Percentiles rank a stretch among this genome's conserved stretches.
These are phyloP conservation scores for Ochetophila trinervis DNA, from an alignment of 306 rosid species.

Conservation along the genomic window DNA sequence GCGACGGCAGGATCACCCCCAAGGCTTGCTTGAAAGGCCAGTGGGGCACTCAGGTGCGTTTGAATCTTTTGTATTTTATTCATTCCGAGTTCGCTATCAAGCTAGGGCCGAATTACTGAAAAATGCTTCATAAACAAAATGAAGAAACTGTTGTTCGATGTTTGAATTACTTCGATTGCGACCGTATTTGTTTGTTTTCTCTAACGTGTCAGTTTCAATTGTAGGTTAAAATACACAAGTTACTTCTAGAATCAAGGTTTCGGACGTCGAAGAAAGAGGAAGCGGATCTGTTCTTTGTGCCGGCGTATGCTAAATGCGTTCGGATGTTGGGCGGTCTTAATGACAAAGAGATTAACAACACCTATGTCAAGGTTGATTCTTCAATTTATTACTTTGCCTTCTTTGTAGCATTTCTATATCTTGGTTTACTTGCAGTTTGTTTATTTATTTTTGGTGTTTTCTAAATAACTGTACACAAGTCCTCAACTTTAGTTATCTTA, in stretches of 20 bases:
- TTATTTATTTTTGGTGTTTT: neutral
- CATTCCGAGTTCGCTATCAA: too few relatives aligned
- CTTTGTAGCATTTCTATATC: neutral
- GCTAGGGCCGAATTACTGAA: too few relatives aligned
- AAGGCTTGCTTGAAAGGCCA: constrained; percentile 80
- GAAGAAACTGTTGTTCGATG: too few relatives aligned
- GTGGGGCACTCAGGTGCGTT: constrained; percentile 94
- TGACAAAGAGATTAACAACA: constrained; percentile 77
- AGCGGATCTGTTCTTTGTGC: constrained; percentile 90
- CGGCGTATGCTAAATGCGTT: constrained; percentile 77
- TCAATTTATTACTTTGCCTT: constrained; percentile 11
- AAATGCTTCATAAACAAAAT: too few relatives aligned
- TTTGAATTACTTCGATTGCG: too few relatives aligned
- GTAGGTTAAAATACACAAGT: constrained; percentile 92
- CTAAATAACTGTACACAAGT: neutral
- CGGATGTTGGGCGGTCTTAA: constrained; percentile 87
- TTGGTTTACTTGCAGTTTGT: neutral
- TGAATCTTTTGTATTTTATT: too few relatives aligned
- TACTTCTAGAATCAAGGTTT: constrained; percentile 55
- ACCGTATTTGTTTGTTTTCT: neutral
- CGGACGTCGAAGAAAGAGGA: constrained; percentile 78
- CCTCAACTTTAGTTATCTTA: neutral
- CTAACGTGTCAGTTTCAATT: constrained; percentile 1
- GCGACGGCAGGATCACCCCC: constrained; percentile 60
- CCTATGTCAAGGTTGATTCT: constrained; percentile 57